Percentiles rank a stretch among this genome's conserved stretches.
These are phyloP conservation scores for Penicillium fuscoglaucum DNA, from an alignment of 2,329 filamentous ascomycete species.

Conservation along the genomic window DNA sequence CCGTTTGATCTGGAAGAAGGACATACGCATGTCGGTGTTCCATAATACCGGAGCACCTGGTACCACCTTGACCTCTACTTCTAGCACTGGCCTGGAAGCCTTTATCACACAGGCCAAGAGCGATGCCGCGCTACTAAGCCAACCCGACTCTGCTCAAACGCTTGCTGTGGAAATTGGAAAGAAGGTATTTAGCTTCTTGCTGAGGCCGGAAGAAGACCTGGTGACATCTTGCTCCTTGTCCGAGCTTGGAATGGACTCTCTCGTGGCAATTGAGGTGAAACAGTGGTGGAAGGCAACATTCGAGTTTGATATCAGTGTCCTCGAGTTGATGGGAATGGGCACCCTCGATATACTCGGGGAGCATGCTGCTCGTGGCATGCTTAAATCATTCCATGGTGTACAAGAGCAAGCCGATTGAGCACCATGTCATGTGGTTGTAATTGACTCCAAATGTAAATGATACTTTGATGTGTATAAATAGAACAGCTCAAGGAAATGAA, in stretches of 20 bases:
- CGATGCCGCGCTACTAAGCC: not conserved
- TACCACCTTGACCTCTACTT: not conserved
- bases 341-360: constrained; percentile 15
- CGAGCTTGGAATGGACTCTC: constrained; percentile 31
- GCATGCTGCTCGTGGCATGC: constrained; percentile 15
- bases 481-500: not conserved
- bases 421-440: not conserved
- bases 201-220: constrained; percentile 23
- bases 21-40: constrained; percentile 1
- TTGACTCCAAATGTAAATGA: not conserved
- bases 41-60: not conserved
- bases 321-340: constrained; percentile 28
- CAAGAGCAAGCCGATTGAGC: not conserved
- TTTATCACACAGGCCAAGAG: constrained; percentile 10
- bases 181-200: constrained; percentile 20
- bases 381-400: constrained; percentile 5
- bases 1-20: constrained; percentile 3
- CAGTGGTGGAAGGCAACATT: constrained; percentile 26
- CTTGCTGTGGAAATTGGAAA: constrained; percentile 24
- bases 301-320: constrained; percentile 26
- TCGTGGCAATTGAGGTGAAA: constrained; percentile 33
- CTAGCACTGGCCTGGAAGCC: not conserved
- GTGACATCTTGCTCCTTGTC: constrained; percentile 20
- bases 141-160: constrained; percentile 5
- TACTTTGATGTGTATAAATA: not conserved